These are phyloP conservation scores for Penicillium occitanis DNA, from an alignment of 2,329 filamentous ascomycete species.

Conservation along the genomic window DNA sequence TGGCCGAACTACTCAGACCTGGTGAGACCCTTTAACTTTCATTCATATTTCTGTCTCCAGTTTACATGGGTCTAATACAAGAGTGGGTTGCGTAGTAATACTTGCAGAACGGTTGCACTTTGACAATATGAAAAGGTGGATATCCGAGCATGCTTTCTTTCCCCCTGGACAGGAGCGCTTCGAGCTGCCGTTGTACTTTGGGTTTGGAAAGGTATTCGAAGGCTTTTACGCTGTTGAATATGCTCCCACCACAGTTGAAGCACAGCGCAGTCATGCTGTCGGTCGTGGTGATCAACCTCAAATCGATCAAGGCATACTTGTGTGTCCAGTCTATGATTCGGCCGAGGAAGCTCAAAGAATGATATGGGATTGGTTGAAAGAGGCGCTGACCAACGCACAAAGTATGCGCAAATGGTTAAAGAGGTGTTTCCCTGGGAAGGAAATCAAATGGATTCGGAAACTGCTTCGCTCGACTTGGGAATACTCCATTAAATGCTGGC, in stretches of 20 bases:
- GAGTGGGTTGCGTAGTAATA: constrained; percentile 1
- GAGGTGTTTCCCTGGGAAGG: not conserved
- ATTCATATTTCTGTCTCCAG: not conserved
- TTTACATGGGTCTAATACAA: not conserved
- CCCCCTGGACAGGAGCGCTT: not conserved
- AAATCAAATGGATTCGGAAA: not conserved
- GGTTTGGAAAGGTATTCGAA: constrained; percentile 1
- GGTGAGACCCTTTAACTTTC: constrained; percentile 7
- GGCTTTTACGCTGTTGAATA: constrained; percentile 11
- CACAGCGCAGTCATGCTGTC: not conserved
- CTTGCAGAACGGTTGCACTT: constrained; percentile 2
- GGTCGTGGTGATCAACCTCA: not conserved
- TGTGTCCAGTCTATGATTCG: not conserved
- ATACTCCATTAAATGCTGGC: not conserved
- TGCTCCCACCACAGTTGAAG: not conserved
- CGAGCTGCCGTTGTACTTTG: constrained; percentile 12
- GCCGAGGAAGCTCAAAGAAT: too few relatives aligned
- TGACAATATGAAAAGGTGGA: not conserved
- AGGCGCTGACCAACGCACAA: not conserved
- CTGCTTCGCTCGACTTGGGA: constrained; percentile 7
- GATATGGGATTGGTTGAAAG: constrained; percentile 4
- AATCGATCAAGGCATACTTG: not conserved
- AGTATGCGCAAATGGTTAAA: constrained; percentile 2
- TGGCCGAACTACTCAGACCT: constrained; percentile 7
- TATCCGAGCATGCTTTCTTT: not conserved